phyloP scores from a whole-genome alignment of 257 asterid species.

The Cruciata laevipes region DNA sequence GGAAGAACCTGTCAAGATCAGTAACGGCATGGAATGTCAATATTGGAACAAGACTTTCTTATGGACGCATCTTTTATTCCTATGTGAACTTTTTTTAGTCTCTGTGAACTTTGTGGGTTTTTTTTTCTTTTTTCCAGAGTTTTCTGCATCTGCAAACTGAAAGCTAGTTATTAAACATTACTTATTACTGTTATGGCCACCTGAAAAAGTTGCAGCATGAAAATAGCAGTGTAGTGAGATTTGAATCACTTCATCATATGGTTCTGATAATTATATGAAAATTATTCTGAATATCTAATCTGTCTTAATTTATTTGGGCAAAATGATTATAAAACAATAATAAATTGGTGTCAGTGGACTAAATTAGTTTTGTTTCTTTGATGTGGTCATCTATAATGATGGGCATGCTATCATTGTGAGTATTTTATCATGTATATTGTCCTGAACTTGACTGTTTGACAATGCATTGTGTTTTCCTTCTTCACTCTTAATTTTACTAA shows the following conservation, averaged over 20 bases:
- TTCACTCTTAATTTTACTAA: not conserved
- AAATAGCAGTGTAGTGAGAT: not conserved
- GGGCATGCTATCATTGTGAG: not conserved
- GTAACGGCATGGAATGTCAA: not conserved
- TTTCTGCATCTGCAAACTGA: not conserved
- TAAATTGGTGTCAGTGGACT: not conserved
- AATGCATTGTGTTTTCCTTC: not conserved
- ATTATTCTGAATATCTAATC: not conserved
- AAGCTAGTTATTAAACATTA: not conserved
- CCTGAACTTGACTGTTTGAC: slow-evolving; percentile 1
- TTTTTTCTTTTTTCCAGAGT: not conserved
- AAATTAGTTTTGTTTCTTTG: not conserved
- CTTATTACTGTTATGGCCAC: not conserved
- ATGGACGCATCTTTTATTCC: too few species aligned
- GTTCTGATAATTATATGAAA: not conserved
- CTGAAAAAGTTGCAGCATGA: not conserved
- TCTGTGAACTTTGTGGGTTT: not conserved
- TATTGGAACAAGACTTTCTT: not conserved
- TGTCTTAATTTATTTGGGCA: not conserved
- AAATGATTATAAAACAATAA: not conserved
- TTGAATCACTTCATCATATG: not conserved
- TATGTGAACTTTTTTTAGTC: not conserved
- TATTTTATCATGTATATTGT: not conserved
- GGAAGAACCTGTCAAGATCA: not conserved
- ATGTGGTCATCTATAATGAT: not conserved